Evolutionary conservation across 768 basidiomycete genomes (phyloP).

Genomic region (Leccinum imitatum): DNA sequence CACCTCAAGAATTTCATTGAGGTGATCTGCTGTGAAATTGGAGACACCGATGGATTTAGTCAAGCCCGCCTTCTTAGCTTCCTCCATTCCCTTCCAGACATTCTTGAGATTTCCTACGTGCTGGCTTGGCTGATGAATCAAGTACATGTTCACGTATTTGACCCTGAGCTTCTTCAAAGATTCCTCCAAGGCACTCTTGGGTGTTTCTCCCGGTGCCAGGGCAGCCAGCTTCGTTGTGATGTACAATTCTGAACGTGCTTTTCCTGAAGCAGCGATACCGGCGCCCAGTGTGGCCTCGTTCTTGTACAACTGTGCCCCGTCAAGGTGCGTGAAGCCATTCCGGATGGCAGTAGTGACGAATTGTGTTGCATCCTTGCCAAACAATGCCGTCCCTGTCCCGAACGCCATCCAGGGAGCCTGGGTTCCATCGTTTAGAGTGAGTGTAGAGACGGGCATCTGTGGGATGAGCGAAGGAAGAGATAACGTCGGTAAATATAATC

Average conservation of each 20-base stretch:
- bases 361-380: slow-evolving; percentile 40
- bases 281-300: slow-evolving; percentile 56
- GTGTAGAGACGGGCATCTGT: slow-evolving; percentile 29
- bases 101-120: slow-evolving; percentile 46
- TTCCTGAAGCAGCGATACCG: slow-evolving; percentile 50
- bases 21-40: slow-evolving; percentile 48
- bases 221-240: slow-evolving; percentile 56
- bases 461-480: slow-evolving; percentile 9
- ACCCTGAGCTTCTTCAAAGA: slow-evolving; percentile 55
- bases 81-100: slow-evolving; percentile 63
- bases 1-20: slow-evolving; percentile 43
- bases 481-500: neutral
- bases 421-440: slow-evolving; percentile 56
- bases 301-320: slow-evolving; percentile 59
- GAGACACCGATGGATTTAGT: slow-evolving; percentile 51
- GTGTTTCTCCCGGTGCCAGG: slow-evolving; percentile 40
- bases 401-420: slow-evolving; percentile 57
- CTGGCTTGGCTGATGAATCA: slow-evolving; percentile 51
- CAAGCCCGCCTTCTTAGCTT: slow-evolving; percentile 43
- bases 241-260: slow-evolving; percentile 54
- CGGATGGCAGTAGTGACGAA: slow-evolving; percentile 48
- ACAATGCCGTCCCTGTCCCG: slow-evolving; percentile 62
- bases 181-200: slow-evolving; percentile 46
- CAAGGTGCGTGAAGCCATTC: slow-evolving; percentile 59
- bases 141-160: slow-evolving; percentile 60